These are phyloP conservation scores for Leccinum subgranulosum DNA, from an alignment of 768 basidiomycete genomes.

Conservation along the genomic window DNA sequence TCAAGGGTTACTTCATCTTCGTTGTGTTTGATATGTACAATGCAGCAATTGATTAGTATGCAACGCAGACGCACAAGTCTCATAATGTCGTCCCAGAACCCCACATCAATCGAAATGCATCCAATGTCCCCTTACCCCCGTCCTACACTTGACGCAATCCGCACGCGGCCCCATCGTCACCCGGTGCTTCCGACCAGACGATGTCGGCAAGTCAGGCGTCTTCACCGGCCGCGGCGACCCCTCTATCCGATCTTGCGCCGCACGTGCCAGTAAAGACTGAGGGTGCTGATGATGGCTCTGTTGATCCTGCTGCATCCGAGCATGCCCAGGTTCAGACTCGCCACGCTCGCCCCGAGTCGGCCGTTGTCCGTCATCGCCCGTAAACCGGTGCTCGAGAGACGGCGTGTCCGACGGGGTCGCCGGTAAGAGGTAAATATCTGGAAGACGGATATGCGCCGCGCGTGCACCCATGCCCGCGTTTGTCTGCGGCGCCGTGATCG, in stretches of 20 bases:
- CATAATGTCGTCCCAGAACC: not conserved
- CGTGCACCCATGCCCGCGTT: not conserved
- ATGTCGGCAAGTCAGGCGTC: constrained; percentile 10
- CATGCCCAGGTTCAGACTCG: constrained; percentile 1
- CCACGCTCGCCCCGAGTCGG: not conserved
- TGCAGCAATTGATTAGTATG: constrained; percentile 3
- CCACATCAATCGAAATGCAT: constrained; percentile 54
- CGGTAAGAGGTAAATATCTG: constrained; percentile 29
- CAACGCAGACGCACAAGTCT: not conserved
- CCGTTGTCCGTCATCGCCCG: constrained; percentile 1
- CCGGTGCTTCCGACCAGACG: constrained; percentile 38
- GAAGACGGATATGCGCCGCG: constrained; percentile 12
- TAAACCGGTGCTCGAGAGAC: constrained; percentile 13
- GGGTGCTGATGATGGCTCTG: not conserved
- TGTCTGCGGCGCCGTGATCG: constrained; percentile 5
- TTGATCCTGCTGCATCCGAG: constrained; percentile 1
- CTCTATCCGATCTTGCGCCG: constrained; percentile 12
- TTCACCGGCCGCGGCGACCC: constrained; percentile 17
- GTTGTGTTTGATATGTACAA: not conserved
- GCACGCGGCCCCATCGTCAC: constrained; percentile 71
- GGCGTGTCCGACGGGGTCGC: constrained; percentile 24
- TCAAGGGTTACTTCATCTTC: constrained; percentile 1
- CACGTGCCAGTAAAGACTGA: not conserved
- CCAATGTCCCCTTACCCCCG: constrained; percentile 69
- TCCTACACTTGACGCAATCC: constrained; percentile 64